Evolutionary conservation across 306 rosid species (phyloP), one percentile per base, ranked within the genome.

Genomic region (Sophora flavescens): DNA sequence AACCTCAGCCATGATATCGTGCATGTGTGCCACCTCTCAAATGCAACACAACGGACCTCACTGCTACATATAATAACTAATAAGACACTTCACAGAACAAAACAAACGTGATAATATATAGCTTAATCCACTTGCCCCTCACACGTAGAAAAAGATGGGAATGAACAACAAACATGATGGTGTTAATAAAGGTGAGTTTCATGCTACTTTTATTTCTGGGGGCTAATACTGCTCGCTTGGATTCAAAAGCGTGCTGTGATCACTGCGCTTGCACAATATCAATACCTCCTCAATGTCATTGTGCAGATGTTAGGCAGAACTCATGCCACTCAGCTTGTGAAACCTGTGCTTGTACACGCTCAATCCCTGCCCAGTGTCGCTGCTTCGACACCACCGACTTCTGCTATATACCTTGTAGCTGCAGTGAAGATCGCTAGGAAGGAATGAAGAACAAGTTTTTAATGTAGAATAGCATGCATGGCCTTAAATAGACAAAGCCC

Each of bases 181-280:
- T 39, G 57, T 15, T 28, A 28, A 28, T 48, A 3, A 76, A 65
- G 58, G 47, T 3, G n/a, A 32, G 66, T 15, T 10, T 64, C 4
- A 6, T 77, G 60, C 51, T 70, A 5, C 16, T 60, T 44, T 54
- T 77, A 39, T 60, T 67, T 10, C 5, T 57, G 0, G 66, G 38
- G 4, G 18, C 67, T n/a, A n/a, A n/a, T 33, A 22, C 4, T 33
- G 63, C 71, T 8, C 22, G 38, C 33, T 15, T 33, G 10, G 45
- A 39, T 8, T 36, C 48, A 42, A 17, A 63, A 56, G 45, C 62
- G 0, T 79, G 83, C 50, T 71, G 78, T 3, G 78, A 79, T 63
- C 0, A 0, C 0, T 79, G 66, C 14, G 2, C 0, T 0, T 78
- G 77, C 63, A 38, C 72, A 7, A 6, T 0, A 11, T 61, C 82